Conservation (phyloP, 257 asterid genomes). For the Petrea volubilis region DNA sequence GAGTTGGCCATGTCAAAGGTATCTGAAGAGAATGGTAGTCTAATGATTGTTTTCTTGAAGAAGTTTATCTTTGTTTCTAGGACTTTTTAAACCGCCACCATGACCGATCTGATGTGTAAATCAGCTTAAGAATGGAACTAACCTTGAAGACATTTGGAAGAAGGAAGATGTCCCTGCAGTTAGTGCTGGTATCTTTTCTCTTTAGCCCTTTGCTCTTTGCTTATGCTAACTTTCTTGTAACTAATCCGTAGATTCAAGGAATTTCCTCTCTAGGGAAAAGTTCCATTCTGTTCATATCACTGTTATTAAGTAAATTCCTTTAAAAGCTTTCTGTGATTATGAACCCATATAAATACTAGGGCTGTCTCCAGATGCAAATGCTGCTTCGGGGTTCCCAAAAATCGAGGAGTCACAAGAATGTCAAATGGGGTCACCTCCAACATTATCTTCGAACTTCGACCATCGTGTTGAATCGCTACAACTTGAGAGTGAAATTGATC, state of each 20-base stretch:
- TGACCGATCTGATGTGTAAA: slow-evolving; percentile 33
- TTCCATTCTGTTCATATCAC: not conserved
- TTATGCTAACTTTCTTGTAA: slow-evolving; percentile 1
- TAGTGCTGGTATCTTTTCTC: slow-evolving; percentile 35
- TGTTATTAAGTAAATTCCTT: slow-evolving; percentile 5
- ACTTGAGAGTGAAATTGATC: slow-evolving; percentile 61
- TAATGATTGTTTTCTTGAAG: slow-evolving; percentile 26
- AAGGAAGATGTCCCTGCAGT: slow-evolving; percentile 36
- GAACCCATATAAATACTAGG: slow-evolving; percentile 23
- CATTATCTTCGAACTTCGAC: slow-evolving; percentile 42
- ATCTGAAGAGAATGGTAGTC: slow-evolving; percentile 36
- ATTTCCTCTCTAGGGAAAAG: too few species aligned
- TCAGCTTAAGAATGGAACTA: slow-evolving; percentile 66
- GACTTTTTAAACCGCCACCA: slow-evolving; percentile 10
- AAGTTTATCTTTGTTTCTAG: slow-evolving; percentile 20
- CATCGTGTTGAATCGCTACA: slow-evolving; percentile 43
- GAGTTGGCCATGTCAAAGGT: slow-evolving; percentile 68
- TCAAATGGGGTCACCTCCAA: slow-evolving; percentile 23
- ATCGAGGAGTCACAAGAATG: slow-evolving; percentile 18
- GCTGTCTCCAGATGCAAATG: slow-evolving; percentile 20
- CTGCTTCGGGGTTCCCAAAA: slow-evolving; percentile 5
- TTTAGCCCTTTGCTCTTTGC: not conserved
- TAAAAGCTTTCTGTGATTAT: not conserved
- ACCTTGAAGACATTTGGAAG: slow-evolving; percentile 51
- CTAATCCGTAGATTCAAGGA: too few species aligned